phyloP scores from a whole-genome alignment of 2,329 filamentous ascomycete genomes.

The Sclerotinia spermophila region DNA sequence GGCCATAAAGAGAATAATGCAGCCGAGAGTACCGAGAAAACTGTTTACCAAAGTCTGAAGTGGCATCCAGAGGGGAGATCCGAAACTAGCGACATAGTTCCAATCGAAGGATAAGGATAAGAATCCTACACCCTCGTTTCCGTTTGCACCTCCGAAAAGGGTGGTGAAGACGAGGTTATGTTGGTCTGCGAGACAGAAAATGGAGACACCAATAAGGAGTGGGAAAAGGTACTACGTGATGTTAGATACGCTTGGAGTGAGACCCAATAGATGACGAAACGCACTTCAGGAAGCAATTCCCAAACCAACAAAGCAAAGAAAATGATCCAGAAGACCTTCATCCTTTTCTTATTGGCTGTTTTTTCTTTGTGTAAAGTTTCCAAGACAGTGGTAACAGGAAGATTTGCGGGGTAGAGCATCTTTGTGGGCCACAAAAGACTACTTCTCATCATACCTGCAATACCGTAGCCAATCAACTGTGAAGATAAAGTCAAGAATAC shows the following conservation, averaged over 20 bases:
- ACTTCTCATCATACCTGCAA: constrained; percentile 56
- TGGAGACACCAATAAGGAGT: constrained; percentile 49
- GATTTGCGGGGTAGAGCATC: constrained; percentile 61
- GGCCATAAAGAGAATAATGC: constrained; percentile 38
- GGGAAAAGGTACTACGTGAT: constrained; percentile 20
- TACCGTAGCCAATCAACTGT: constrained; percentile 60
- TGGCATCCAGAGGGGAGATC: constrained; percentile 32
- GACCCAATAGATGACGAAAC: neutral
- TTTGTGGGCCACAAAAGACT: constrained; percentile 57
- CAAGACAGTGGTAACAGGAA: constrained; percentile 44
- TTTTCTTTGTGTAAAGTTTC: constrained; percentile 42
- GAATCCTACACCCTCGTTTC: constrained; percentile 42
- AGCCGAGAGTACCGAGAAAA: constrained; percentile 37
- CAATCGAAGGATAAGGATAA: constrained; percentile 43
- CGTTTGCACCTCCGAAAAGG: constrained; percentile 48
- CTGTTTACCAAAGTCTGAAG: constrained; percentile 38
- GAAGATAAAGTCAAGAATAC: constrained; percentile 57
- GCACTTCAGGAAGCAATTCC: constrained; percentile 21
- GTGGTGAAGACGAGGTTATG: constrained; percentile 45
- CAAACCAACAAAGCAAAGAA: constrained; percentile 26
- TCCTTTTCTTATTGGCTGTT: constrained; percentile 39
- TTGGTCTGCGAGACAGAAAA: constrained; percentile 47
- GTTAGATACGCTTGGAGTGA: neutral
- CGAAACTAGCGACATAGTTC: constrained; percentile 40
- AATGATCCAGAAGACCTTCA: constrained; percentile 35